Base-by-base conservation (phyloP, 805 yeast species). In the Scheffersomyces amazonensis region DNA sequence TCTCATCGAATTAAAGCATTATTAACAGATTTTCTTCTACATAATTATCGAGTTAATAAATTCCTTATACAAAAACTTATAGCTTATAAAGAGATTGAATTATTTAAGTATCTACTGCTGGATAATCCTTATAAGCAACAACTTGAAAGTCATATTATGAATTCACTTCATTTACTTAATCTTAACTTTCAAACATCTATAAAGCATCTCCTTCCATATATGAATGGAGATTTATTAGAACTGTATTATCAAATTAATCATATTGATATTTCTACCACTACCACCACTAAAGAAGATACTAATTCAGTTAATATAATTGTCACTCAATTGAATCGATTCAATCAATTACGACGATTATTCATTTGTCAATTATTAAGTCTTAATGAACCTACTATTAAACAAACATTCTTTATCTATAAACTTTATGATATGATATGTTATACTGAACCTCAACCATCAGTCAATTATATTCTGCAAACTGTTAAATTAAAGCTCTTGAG, bases 191-290 rank as follows among this genome's bases (percentile, higher is more conserved):
- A 44, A 36, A 35, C 43, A n/a, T 59, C 64, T 3, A 56, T 65
- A 12, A 35, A 49, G 7, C 54, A 54, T 16, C 44, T 66, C 6
- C 37, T 69, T 2, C 66, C 71, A 0, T 41, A 46, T 18, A 40
- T 64, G 22, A 66, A 69, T 41, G 73, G 75, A 1, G 60, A 56
- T 1, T 44, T 59, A 8, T 50, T 69, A 19, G 71, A 69, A 40
- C 62, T 64, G 43, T 69, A 66, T 40, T 66, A 71, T 39, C 48
- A 48, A 16, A 58, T 68, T n/a, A 66, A 69, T 41, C 56, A 60
- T 29, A 54, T 69, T 11, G 55, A 59, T 31, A 29, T 66, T 12
- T 47, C 52, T 7, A 32, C 19, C 17, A 36, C 34, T 32, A 42
- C 42, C 17, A 13, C 16, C 11, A 31, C 29, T 31, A 41, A 45